Conservation (phyloP, 2,329 filamentous ascomycete species). For the Beauveria sp. region DNA sequence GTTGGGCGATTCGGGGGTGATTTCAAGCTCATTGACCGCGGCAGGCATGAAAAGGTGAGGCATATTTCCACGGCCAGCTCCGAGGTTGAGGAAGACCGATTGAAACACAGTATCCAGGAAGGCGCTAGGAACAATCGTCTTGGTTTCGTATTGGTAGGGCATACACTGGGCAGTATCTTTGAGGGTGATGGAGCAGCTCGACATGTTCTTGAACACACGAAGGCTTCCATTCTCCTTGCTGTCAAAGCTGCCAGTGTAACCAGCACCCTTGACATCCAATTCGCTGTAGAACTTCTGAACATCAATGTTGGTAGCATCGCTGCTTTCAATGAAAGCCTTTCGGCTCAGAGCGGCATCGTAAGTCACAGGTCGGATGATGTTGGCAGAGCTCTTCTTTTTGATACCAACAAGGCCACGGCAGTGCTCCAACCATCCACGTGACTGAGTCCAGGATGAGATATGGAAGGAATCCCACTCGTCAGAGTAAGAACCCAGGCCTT, state of each 20-base stretch:
- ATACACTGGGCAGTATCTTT: slow-evolving; percentile 37
- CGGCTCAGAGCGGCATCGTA: slow-evolving; percentile 11
- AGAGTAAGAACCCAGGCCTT: slow-evolving; percentile 25
- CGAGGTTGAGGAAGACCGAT: slow-evolving; percentile 30
- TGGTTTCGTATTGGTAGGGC: slow-evolving; percentile 36
- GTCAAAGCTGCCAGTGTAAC: slow-evolving; percentile 20
- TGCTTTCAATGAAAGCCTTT: slow-evolving; percentile 7
- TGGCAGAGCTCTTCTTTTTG: slow-evolving; percentile 15
- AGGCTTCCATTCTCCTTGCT: slow-evolving; percentile 12
- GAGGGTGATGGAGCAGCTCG: slow-evolving; percentile 25
- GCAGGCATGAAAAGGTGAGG: slow-evolving; percentile 30
- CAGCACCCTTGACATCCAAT: slow-evolving; percentile 18
- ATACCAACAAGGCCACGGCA: slow-evolving; percentile 45
- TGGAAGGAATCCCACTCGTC: slow-evolving; percentile 48
- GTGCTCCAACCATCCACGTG: slow-evolving; percentile 50
- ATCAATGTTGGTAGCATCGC: slow-evolving; percentile 8
- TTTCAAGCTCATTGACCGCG: slow-evolving; percentile 24
- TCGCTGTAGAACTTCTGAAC: slow-evolving; percentile 20
- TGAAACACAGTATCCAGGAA: slow-evolving; percentile 40
- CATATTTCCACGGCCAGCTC: slow-evolving; percentile 24
- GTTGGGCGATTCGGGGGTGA: slow-evolving; percentile 19
- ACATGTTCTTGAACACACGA: slow-evolving; percentile 14
- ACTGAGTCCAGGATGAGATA: slow-evolving; percentile 45
- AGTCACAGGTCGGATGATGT: slow-evolving; percentile 16
- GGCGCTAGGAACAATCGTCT: slow-evolving; percentile 37